phyloP scores from a whole-genome alignment of 2,329 filamentous ascomycete genomes.

The Cercospora nicotianae region DNA sequence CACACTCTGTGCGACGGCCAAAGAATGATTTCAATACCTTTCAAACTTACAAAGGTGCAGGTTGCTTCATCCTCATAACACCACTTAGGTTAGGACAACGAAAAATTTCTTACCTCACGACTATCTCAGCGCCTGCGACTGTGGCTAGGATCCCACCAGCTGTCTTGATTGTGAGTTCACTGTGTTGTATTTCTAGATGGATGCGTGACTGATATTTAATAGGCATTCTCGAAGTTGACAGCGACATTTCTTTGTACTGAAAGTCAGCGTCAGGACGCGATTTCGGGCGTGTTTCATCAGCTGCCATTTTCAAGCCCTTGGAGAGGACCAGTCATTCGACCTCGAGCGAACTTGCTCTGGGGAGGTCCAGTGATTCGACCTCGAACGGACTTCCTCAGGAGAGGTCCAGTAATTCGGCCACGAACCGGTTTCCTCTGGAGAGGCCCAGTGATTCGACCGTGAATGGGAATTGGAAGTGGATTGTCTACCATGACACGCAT shows the following conservation, averaged over 20 bases:
- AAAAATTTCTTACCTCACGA: neutral
- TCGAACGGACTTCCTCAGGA: neutral
- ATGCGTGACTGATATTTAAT: neutral
- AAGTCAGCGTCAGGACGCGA: neutral
- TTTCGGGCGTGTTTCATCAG: neutral
- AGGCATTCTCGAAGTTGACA: neutral
- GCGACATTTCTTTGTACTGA: neutral
- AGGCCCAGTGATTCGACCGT: neutral
- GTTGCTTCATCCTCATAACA: too few relatives aligned
- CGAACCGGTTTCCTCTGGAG: neutral
- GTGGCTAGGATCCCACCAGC: neutral
- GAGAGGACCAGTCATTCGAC: neutral
- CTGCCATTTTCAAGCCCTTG: neutral
- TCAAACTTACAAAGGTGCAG: neutral
- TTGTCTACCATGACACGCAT: neutral
- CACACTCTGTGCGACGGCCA: neutral
- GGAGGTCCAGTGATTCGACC: neutral
- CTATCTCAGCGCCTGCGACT: neutral
- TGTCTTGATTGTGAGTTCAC: neutral
- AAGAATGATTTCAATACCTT: neutral
- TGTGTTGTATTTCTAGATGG: neutral
- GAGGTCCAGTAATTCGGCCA: neutral
- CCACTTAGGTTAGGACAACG: neutral
- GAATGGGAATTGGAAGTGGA: neutral
- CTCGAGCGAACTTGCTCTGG: neutral